A percentile compares a stretch with the other conserved stretches of the same genome.
These are phyloP conservation scores for Penicillium janthinellum DNA, from an alignment of 2,329 filamentous ascomycete species.

Conservation along the genomic window DNA sequence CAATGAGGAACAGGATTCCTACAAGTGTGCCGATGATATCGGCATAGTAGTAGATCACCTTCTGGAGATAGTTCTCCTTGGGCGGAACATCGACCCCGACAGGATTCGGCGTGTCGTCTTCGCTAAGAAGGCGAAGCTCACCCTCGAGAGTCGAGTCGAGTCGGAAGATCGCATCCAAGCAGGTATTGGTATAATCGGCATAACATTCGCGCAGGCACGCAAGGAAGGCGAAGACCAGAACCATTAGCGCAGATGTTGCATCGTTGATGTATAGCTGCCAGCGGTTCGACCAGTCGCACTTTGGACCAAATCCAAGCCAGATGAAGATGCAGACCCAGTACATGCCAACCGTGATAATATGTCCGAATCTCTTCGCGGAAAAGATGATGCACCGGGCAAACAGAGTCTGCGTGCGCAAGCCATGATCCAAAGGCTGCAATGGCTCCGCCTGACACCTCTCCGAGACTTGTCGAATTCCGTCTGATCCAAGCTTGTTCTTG, in stretches of 20 bases:
- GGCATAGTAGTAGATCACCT: slow-evolving; percentile 40
- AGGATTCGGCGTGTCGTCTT: slow-evolving; percentile 33
- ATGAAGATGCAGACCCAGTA: slow-evolving; percentile 25
- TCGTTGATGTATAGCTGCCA: slow-evolving; percentile 38
- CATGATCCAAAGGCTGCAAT: not conserved
- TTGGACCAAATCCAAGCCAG: slow-evolving; percentile 22
- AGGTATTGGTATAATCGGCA: slow-evolving; percentile 13
- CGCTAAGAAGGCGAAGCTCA: not conserved
- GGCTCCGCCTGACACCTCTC: not conserved
- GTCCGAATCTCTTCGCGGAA: slow-evolving; percentile 14
- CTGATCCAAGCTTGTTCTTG: slow-evolving; percentile 8
- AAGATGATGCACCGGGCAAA: slow-evolving; percentile 7
- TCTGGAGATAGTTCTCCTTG: slow-evolving; percentile 37
- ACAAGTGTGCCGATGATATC: slow-evolving; percentile 48
- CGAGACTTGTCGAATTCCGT: not conserved
- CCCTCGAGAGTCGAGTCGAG: slow-evolving; percentile 17
- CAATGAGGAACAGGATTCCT: slow-evolving; percentile 42
- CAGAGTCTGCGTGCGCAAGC: not conserved
- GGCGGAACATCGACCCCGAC: slow-evolving; percentile 37
- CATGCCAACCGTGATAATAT: slow-evolving; percentile 14
- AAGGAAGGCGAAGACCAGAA: slow-evolving; percentile 39
- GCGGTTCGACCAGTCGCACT: slow-evolving; percentile 17
- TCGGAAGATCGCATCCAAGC: slow-evolving; percentile 25
- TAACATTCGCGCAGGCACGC: slow-evolving; percentile 27
- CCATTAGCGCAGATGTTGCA: slow-evolving; percentile 47